Evolutionary conservation across 139 green algal species (phyloP), one percentile per base, ranked within the genome.

Genomic region (Spirogloea muscicola): DNA sequence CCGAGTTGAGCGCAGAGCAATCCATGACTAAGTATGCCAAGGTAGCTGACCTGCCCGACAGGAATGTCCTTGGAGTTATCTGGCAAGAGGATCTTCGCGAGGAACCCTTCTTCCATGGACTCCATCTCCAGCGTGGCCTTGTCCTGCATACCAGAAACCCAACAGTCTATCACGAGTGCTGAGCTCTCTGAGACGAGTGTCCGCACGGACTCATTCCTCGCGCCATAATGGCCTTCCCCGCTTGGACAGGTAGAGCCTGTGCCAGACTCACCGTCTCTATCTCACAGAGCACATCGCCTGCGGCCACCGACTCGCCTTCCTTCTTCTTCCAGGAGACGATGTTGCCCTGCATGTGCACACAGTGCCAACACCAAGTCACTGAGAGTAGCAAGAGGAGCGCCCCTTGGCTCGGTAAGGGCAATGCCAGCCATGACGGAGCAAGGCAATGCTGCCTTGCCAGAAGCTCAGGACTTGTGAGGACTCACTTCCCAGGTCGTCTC

Each of bases 221-320:
- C 29, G 48, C 3, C 3, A 4, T 25, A 58, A 34, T n/a, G 2
- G 3, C 3, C 3, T 3, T 58, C n/a, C 3, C 48, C 3, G n/a
- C 21, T 21, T 31, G 21, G 46, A 21, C 46, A 55, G 21, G 46
- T 55, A 55, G 46, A 31, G 57, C 57, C 21, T 63, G 62, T 10
- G 41, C 16, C 10, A 16, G 18, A 41, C 74, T 72, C 38, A 82
- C 93, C 3, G 93, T 98, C 75, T 98, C 93, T 0, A 97, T 86
- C 10, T 96, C 92, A 4, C 87, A 89, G 29, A 97, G 82, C 13
- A 96, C 77, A 49, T 92, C 85, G 1, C 93, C 92, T 3, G 89
- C 64, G 21, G 70, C 68, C 0, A 97, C 75, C 49, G 83, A 77
- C 58, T 94, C 85, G 9, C 90, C 90, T 48, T 84, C 86, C 69